These are phyloP conservation scores for Phlebopus sp. DNA, from an alignment of 1,284 basidiomycete species.

Conservation along the genomic window DNA sequence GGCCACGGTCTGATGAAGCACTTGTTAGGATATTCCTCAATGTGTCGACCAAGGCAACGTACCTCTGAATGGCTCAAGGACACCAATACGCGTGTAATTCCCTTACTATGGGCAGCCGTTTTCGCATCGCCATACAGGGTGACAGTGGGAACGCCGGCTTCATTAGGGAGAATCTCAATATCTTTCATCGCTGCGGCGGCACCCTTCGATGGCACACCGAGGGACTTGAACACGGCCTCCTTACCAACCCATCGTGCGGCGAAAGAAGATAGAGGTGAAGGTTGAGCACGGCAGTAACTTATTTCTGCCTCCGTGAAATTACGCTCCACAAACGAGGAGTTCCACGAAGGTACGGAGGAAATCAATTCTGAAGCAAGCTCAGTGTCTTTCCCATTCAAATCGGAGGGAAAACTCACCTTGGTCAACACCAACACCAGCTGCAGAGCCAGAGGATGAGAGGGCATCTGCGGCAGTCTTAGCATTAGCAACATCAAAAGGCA, in stretches of 20 bases:
- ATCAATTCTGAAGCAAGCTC: constrained; percentile 72
- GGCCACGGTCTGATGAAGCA: constrained; percentile 58
- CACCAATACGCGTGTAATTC: constrained; percentile 73
- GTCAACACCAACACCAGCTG: constrained; percentile 81
- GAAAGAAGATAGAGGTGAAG: constrained; percentile 86
- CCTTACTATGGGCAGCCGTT: constrained; percentile 69
- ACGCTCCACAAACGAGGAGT: constrained; percentile 84
- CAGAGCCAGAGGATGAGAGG: constrained; percentile 43
- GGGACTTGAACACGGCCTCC: constrained; percentile 98
- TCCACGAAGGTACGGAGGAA: constrained; percentile 86
- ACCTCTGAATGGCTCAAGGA: constrained; percentile 93
- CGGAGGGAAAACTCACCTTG: constrained; percentile 51
- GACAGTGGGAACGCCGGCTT: constrained; percentile 70
- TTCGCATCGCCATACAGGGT: constrained; percentile 82
- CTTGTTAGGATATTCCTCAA: constrained; percentile 16
- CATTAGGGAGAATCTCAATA: constrained; percentile 88
- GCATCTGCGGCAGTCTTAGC: constrained; percentile 59
- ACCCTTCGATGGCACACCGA: constrained; percentile 88
- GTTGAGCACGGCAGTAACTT: constrained; percentile 84
- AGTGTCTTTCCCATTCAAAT: constrained; percentile 8
- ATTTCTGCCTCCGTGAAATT: constrained; percentile 94
- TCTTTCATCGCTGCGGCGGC: constrained; percentile 93
- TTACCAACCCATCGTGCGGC: constrained; percentile 97
- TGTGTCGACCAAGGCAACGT: constrained; percentile 28
- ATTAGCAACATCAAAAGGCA: constrained; percentile 63